Percentiles rank a stretch among this genome's conserved stretches.
These are phyloP conservation scores for Ceratobasidium sp. DNA, from an alignment of 1,284 basidiomycete species.

Conservation along the genomic window DNA sequence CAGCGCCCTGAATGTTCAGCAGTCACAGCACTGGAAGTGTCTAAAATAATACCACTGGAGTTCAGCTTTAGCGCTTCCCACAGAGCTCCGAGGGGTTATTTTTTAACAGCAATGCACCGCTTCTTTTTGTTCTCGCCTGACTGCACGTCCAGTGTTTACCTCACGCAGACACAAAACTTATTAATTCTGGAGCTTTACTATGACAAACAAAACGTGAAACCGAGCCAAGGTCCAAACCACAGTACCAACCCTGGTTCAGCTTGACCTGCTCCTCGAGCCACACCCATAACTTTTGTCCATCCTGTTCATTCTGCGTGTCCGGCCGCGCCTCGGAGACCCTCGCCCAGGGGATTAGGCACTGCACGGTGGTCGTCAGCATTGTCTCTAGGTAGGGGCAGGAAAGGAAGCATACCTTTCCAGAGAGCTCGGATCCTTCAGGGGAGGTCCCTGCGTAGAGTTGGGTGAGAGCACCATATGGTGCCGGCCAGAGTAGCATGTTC, in stretches of 20 bases:
- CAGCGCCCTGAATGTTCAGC: too few species aligned
- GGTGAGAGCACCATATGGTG: slow-evolving; percentile 42
- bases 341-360: slow-evolving; percentile 44
- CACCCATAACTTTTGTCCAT: slow-evolving; percentile 19
- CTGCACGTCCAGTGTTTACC: too few species aligned
- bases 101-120: too few species aligned
- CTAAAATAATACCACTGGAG: too few species aligned
- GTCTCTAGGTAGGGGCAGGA: too few species aligned
- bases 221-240: neutral
- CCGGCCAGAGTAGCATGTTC: slow-evolving; percentile 28
- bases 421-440: slow-evolving; percentile 31
- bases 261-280: slow-evolving; percentile 44
- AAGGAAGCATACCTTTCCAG: slow-evolving; percentile 23
- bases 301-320: slow-evolving; percentile 48
- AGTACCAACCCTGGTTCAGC: neutral
- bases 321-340: neutral
- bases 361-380: neutral
- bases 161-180: too few species aligned
- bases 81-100: too few species aligned
- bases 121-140: too few species aligned
- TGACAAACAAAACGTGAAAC: neutral
- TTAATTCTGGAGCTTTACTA: neutral
- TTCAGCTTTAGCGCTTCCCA: too few species aligned
- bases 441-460: slow-evolving; percentile 45
- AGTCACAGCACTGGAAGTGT: too few species aligned